Conservation (phyloP, 371 early-diverging fungal species). For the Sporodiniella umbellata region DNA sequence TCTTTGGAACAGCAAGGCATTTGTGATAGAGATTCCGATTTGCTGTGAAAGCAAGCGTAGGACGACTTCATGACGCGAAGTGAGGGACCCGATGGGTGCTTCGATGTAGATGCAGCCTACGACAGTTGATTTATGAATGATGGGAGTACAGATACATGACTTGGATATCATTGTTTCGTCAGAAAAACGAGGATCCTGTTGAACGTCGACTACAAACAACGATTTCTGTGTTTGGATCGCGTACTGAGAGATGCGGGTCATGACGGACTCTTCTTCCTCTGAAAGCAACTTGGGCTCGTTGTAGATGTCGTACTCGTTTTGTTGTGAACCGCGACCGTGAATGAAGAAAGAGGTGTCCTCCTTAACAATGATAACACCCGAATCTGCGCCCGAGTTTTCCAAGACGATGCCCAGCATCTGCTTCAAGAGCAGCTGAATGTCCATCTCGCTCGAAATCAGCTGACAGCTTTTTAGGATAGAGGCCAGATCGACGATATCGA, state of each 20-base stretch:
- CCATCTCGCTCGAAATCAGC: too few relatives aligned
- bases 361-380: conserved; percentile 45
- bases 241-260: conserved; percentile 40
- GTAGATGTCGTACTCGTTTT: conserved; percentile 34
- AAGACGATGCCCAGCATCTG: conserved; percentile 48
- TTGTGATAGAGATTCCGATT: conserved; percentile 59
- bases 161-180: conserved; percentile 29
- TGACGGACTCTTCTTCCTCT: conserved; percentile 36
- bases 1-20: conserved; percentile 53
- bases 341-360: conserved; percentile 38
- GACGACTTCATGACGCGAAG: conserved; percentile 48
- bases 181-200: conserved; percentile 40
- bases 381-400: conserved; percentile 46
- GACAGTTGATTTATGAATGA: conserved; percentile 50
- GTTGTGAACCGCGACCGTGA: conserved; percentile 37
- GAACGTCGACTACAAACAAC: conserved; percentile 31
- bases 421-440: conserved; percentile 38
- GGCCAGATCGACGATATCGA: conserved; percentile 47
- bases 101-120: conserved; percentile 64
- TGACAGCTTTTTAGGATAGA: conserved; percentile 51
- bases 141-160: conserved; percentile 57
- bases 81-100: conserved; percentile 46
- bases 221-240: conserved; percentile 42
- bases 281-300: conserved; percentile 31
- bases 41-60: conserved; percentile 55